phyloP scores from a whole-genome alignment of 495 filamentous ascomycete species.

The Talaromyces trachyspermus region DNA sequence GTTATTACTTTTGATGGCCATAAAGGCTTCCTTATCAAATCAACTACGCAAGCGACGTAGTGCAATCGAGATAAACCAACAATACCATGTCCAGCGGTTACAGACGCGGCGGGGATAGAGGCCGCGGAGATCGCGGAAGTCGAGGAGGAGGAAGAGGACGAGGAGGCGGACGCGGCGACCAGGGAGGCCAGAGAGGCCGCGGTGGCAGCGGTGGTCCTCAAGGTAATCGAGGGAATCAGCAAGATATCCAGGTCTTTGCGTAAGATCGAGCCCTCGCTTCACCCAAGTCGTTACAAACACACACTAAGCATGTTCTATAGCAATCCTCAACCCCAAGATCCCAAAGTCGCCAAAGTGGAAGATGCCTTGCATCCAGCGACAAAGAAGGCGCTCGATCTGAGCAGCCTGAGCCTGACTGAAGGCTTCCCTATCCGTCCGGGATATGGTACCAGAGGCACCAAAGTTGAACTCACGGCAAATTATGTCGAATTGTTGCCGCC shows the following conservation, averaged over 20 bases:
- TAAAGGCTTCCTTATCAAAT: too few relatives aligned
- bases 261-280: background rate
- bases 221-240: background rate
- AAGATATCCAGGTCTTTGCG: background rate
- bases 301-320: background rate
- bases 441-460: background rate
- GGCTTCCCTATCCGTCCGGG: background rate
- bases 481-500: background rate
- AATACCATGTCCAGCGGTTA: too few relatives aligned
- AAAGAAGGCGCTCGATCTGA: background rate
- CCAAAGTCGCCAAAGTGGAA: background rate
- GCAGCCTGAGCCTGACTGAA: background rate
- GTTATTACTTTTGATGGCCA: too few relatives aligned
- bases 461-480: background rate
- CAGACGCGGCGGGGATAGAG: slow-evolving; percentile 13
- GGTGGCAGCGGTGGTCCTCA: background rate
- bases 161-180: background rate
- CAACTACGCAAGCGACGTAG: too few relatives aligned
- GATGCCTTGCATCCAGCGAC: background rate
- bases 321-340: background rate
- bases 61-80: too few relatives aligned
- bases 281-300: background rate
- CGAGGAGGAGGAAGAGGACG: slow-evolving; percentile 10
- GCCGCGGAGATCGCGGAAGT: slow-evolving; percentile 11
- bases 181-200: slow-evolving; percentile 7